Evolutionary conservation across 2,329 filamentous ascomycete genomes (phyloP).

Genomic region (Blastomyces silverae): DNA sequence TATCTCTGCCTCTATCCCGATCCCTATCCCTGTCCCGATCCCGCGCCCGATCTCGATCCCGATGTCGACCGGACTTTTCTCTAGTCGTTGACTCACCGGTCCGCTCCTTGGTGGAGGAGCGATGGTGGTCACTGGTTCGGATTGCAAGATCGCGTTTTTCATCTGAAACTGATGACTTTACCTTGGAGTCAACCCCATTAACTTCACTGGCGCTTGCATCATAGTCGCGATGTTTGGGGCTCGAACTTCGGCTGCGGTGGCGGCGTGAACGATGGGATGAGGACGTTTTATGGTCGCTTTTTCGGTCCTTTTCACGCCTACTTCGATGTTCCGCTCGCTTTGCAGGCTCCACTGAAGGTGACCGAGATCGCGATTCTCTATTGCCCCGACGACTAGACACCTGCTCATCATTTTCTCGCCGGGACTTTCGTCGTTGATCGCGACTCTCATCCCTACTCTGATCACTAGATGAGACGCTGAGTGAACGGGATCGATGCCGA

Average conservation of each 20-base stretch:
- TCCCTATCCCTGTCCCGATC: conserved; percentile 31
- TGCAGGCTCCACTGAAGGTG: conserved; percentile 57
- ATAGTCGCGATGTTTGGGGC: conserved; percentile 27
- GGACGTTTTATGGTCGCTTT: conserved; percentile 35
- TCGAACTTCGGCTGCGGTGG: conserved; percentile 40
- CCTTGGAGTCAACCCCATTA: conserved; percentile 22
- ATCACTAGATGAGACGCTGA: conserved; percentile 27
- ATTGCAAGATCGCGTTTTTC: conserved; percentile 26
- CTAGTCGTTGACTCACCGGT: conserved; percentile 27
- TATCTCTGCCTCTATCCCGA: conserved; percentile 24
- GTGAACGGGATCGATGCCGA: conserved; percentile 47
- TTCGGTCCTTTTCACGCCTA: conserved; percentile 52
- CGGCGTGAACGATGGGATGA: conserved; percentile 47
- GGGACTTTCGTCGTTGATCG: conserved; percentile 30
- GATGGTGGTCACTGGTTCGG: conserved; percentile 26
- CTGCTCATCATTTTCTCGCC: conserved; percentile 37
- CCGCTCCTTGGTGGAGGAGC: conserved; percentile 29
- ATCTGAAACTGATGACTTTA: conserved; percentile 21
- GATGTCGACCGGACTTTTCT: conserved; percentile 27
- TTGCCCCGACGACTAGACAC: conserved; percentile 38
- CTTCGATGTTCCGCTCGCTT: conserved; percentile 55
- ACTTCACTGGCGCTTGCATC: conserved; percentile 5
- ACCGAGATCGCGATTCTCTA: conserved; percentile 54
- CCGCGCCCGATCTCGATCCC: conserved; percentile 31
- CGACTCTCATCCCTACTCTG: conserved; percentile 34